A percentile compares a stretch with the other conserved stretches of the same genome.
These are phyloP conservation scores for Monosporascus sp. DNA, from an alignment of 2,329 filamentous ascomycete species.

Conservation along the genomic window DNA sequence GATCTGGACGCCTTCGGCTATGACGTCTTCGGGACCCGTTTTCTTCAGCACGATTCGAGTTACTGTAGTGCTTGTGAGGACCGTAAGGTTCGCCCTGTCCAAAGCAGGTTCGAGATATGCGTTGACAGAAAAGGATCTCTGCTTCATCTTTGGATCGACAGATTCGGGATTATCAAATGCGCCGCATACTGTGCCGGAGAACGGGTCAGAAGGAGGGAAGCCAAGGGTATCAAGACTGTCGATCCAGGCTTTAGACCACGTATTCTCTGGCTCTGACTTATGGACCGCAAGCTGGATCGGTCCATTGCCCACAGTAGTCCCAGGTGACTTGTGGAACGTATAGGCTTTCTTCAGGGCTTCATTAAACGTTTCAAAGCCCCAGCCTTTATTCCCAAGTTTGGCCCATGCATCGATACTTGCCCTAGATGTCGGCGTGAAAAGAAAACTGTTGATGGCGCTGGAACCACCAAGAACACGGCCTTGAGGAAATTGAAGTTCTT, in stretches of 20 bases:
- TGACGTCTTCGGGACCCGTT: not conserved
- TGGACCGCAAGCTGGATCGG: not conserved
- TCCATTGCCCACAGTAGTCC: not conserved
- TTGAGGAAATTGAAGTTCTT: slow-evolving; percentile 4
- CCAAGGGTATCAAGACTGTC: not conserved
- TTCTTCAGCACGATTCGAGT: not conserved
- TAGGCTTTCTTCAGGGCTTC: not conserved
- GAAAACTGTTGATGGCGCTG: slow-evolving; percentile 10
- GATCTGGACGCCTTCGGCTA: not conserved
- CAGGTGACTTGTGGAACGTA: not conserved
- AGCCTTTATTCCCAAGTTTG: slow-evolving; percentile 11
- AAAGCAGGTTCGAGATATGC: not conserved
- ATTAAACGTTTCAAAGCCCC: slow-evolving; percentile 1
- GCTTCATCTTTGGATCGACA: not conserved
- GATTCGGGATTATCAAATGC: not conserved
- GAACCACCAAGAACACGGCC: slow-evolving; percentile 13
- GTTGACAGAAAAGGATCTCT: not conserved
- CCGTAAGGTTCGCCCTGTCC: not conserved
- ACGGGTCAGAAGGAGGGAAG: not conserved
- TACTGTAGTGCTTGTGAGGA: not conserved
- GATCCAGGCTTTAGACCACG: not conserved
- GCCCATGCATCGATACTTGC: slow-evolving; percentile 9
- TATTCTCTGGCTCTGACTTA: not conserved
- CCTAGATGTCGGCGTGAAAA: slow-evolving; percentile 6
- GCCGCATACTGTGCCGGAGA: not conserved